Percentiles rank a stretch among this genome's conserved stretches.
phyloP scores from a whole-genome alignment of 768 basidiomycete genomes.

The Naganishia randhawae region DNA sequence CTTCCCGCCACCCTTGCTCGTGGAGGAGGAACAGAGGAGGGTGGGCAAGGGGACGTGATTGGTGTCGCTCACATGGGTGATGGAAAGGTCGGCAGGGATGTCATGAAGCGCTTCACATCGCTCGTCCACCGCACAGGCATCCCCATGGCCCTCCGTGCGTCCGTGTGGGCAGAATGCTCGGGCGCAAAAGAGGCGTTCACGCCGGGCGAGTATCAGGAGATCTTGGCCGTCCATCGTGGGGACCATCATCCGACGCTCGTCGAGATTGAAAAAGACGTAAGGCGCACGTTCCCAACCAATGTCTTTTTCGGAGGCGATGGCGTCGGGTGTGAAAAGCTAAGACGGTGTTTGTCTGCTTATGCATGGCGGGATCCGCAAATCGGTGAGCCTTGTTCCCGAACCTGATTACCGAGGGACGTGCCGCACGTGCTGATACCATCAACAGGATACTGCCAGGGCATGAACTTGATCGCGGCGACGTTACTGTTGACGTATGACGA shows the following conservation, averaged over 20 bases:
- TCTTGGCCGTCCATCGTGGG: conserved; percentile 57
- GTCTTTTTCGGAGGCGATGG: conserved; percentile 98
- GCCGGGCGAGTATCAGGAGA: conserved; percentile 81
- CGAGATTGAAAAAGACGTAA: conserved; percentile 92
- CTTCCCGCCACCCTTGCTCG: conserved; percentile 45
- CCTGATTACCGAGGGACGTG: no score
- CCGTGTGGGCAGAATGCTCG: conserved; percentile 89
- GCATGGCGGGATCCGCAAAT: conserved; percentile 91
- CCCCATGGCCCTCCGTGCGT: conserved; percentile 78
- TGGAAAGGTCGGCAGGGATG: conserved; percentile 62
- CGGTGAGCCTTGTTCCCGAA: conserved; percentile 72
- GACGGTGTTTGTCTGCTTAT: conserved; percentile 84
- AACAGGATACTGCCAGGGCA: conserved; percentile 29
- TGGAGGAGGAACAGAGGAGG: conserved; percentile 48
- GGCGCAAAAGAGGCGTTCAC: conserved; percentile 87
- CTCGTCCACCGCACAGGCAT: conserved; percentile 74
- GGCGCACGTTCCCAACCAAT: conserved; percentile 82
- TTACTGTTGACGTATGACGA: conserved; percentile 86
- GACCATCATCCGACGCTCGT: conserved; percentile 50
- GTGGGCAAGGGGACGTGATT: conserved; percentile 76
- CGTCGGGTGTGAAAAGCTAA: conserved; percentile 83
- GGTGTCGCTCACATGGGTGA: conserved; percentile 82
- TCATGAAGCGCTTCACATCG: conserved; percentile 71
- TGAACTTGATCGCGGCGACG: conserved; percentile 94
- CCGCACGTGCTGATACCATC: no score